phyloP scores from a whole-genome alignment of 2,329 filamentous ascomycete species.

The Scytalidium sp. region DNA sequence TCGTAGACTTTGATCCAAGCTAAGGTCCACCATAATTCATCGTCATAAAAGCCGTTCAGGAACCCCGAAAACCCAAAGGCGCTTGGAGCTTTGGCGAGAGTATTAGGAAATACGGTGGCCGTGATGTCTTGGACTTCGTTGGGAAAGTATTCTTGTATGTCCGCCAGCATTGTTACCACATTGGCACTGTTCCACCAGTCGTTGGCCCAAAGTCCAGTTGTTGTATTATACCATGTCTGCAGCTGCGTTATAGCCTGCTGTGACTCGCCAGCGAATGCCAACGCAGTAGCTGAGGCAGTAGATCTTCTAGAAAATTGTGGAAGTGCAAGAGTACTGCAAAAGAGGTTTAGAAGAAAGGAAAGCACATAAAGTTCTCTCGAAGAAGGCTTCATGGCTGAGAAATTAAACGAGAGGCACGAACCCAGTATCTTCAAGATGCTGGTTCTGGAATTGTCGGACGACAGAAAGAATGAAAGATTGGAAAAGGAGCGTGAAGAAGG shows the following conservation, averaged over 20 bases:
- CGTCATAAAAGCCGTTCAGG: slow-evolving; percentile 54
- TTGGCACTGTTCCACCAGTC: slow-evolving; percentile 75
- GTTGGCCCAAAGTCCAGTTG: slow-evolving; percentile 60
- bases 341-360: not conserved
- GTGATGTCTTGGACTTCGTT: slow-evolving; percentile 8
- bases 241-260: slow-evolving; percentile 40
- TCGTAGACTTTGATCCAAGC: slow-evolving; percentile 56
- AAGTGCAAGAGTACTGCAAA: not conserved
- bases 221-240: slow-evolving; percentile 58
- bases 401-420: too few relatives aligned
- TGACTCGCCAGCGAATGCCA: not conserved
- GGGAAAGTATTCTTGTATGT: slow-evolving; percentile 36
- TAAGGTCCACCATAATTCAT: slow-evolving; percentile 63
- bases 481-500: too few relatives aligned
- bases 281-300: slow-evolving; percentile 14
- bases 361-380: not conserved
- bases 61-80: slow-evolving; percentile 37
- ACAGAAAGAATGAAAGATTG: too few relatives aligned
- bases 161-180: slow-evolving; percentile 58
- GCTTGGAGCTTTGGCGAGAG: slow-evolving; percentile 17
- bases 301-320: slow-evolving; percentile 16
- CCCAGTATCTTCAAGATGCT: too few relatives aligned
- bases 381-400: not conserved
- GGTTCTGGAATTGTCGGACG: too few relatives aligned
- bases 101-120: slow-evolving; percentile 19